Evolutionary conservation across 176 grass and related monocot genomes (phyloP), one percentile per base, ranked within the genome.

Genomic region (Oryza nivara): DNA sequence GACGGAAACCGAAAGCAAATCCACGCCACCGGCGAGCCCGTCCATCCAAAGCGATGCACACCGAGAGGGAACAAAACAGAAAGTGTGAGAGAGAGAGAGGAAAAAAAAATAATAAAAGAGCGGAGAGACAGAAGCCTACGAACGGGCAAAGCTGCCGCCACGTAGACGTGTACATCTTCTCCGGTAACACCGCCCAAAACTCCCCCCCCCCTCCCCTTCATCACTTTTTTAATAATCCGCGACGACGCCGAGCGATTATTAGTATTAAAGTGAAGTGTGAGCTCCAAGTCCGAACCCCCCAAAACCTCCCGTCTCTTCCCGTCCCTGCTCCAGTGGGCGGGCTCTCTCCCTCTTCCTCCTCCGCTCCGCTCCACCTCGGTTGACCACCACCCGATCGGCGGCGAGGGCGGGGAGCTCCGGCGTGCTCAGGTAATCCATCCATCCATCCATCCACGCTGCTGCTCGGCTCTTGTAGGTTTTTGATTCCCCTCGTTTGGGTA

Each of bases 251-350:
- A 4, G 61, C 45, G 36, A 36, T 36, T 4, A 36, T 38, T 5
- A 12, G 1, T 44, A 76, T 80, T 80, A 86, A 82, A 52, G 49
- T 16, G 43, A 52, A 81, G 11, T 67, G 76, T 56, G 76, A 32
- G 71, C 41, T 64, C 19, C 32, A 52, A 52, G 49, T 52, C 13
- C 14, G 5, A 16, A 52, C 0, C 10, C 47, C 30, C 58, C 79
- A 82, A 82, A 90, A 86, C 73, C 88, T 61, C 82, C 1, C 26
- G 7, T 54, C 58, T 11, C 67, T 10, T 13, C 43, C 47, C 12
- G 47, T 11, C 25, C 17, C 23, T 3, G 1, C 72, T 23, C 12
- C 19, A 6, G 58, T 15, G 60, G 22, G 34, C 3, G 72, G 65
- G 43, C 63, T 15, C 20, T 65, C 35, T 36, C 35, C 4, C 75